Percentiles rank a stretch among this genome's conserved stretches.
These are phyloP conservation scores for Vaccinium corymbosum DNA, from an alignment of 148 eudicot species.

Conservation along the genomic window DNA sequence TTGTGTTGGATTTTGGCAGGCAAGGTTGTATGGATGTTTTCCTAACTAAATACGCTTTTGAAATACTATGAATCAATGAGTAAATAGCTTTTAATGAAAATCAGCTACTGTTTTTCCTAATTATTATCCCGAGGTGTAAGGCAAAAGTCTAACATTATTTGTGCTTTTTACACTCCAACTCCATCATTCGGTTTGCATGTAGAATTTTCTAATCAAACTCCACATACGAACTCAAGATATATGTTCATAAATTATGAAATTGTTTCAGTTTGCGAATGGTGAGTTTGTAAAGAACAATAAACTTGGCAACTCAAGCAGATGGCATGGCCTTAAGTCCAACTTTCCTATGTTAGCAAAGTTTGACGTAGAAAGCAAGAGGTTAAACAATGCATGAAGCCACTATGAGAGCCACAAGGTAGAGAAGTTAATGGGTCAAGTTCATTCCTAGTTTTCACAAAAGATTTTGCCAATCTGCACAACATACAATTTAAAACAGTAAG, in stretches of 20 bases:
- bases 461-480: neutral
- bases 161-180: neutral
- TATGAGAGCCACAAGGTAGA: neutral
- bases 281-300: neutral
- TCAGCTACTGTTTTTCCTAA: neutral
- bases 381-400: neutral
- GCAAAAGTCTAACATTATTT: neutral
- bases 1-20: neutral
- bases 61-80: neutral
- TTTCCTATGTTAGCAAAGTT: neutral
- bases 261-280: neutral
- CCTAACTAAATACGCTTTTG: neutral
- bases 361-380: neutral
- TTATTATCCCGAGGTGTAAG: neutral
- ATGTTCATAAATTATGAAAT: neutral
- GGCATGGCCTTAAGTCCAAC: neutral
- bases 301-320: neutral
- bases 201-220: neutral
- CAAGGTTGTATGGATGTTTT: neutral
- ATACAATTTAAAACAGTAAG: neutral
- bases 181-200: neutral
- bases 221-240: neutral
- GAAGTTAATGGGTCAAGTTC: neutral
- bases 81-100: neutral
- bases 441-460: neutral